Evolutionary conservation across 164 flowering plant genomes (phyloP), one percentile per base, ranked within the genome.

Genomic region (Dillenia turbinata): DNA sequence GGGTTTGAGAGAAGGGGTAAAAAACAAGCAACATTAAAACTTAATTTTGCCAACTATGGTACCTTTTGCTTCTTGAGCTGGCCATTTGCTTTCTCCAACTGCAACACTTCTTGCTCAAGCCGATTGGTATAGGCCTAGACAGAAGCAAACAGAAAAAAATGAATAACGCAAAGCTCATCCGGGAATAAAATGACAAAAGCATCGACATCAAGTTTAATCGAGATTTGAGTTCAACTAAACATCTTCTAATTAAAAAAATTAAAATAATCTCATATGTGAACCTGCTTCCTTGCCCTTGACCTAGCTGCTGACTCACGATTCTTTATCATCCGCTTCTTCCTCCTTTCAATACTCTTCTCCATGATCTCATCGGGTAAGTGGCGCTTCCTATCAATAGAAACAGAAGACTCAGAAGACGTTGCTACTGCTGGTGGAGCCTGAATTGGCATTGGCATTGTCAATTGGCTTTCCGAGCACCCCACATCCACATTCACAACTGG

Each of bases 301-400:
- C 89, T 64, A 2, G 89, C 89, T 15, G 89, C 89, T 0, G 89
- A 82, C 52, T 82, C 85, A 3, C 89, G 78, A 63, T 85, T 85
- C 73, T 82, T 85, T 47, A 85, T 80, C 89, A 82, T 85, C 71
- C 89, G 75, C 68, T 65, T 85, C 69, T 82, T 79, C 66, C 77
- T 82, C 76, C 77, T 74, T 65, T 77, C 83, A 47, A 81, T 79
- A 11, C 69, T 74, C 64, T 79, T 81, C 79, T 79, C 82, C 80
- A 69, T 68, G 62, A 73, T 61, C 58, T 76, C 81, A 55, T 75
- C 73, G 0, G 82, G 60, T 40, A 57, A 56, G 44, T 51, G 48
- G 10, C 71, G 64, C 66, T 79, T 79, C 69, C 67, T 68, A 47
- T 58, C 80, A 3, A 33, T 48, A 0, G 17, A 60, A 1, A 51